Percentiles rank a stretch among this genome's conserved stretches.
phyloP scores from a whole-genome alignment of 441 rosid species.

The Erodium moschatum region DNA sequence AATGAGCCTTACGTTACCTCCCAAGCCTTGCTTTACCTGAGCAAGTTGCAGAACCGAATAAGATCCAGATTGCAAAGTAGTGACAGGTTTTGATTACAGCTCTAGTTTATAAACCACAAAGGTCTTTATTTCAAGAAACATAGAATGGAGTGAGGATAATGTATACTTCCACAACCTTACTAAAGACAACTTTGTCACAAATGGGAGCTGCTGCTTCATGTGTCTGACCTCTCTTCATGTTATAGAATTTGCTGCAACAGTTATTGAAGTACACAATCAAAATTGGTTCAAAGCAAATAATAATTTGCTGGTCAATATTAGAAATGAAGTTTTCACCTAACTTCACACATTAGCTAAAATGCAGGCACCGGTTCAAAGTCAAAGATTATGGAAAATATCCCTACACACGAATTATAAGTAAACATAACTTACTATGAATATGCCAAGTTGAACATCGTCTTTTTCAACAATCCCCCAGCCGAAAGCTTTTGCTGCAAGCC shows the following conservation, averaged over 20 bases:
- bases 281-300: slow-evolving; percentile 1
- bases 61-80: background rate
- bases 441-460: slow-evolving; percentile 58
- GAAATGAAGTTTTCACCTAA: background rate
- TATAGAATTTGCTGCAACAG: slow-evolving; percentile 49
- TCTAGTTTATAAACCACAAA: background rate
- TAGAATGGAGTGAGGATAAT: too few relatives aligned
- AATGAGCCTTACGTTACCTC: slow-evolving; percentile 75
- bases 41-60: slow-evolving; percentile 13
- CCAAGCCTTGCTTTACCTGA: slow-evolving; percentile 83
- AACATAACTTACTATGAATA: slow-evolving; percentile 56
- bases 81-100: slow-evolving; percentile 6
- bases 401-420: too few relatives aligned
- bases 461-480: slow-evolving; percentile 49
- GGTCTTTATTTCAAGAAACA: background rate
- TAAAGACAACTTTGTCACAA: slow-evolving; percentile 77
- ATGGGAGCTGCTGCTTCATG: slow-evolving; percentile 71
- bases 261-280: slow-evolving; percentile 13
- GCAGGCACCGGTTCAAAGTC: background rate
- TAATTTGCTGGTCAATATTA: too few relatives aligned
- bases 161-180: slow-evolving; percentile 41
- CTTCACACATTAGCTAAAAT: background rate
- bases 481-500: slow-evolving; percentile 73
- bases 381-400: background rate
- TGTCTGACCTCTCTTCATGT: slow-evolving; percentile 53